Evolutionary conservation across 345 rosid genomes (phyloP), one percentile per base, ranked within the genome.

Genomic region (Hirschfeldia incana): DNA sequence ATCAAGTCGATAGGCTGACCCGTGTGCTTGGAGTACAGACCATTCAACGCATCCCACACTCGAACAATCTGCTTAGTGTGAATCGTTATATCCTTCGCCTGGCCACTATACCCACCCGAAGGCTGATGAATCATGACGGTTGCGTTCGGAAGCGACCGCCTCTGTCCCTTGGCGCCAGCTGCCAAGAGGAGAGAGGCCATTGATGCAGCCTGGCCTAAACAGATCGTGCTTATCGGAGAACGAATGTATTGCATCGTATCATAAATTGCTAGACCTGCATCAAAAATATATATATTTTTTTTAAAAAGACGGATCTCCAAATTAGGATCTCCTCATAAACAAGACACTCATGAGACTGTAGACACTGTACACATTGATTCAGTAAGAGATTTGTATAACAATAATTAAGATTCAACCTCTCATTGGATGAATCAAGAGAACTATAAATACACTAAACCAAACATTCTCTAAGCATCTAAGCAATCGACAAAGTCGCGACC

Each of bases 121-220:
- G 99, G 99, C 83, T 96, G 98, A 79, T 93, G 99, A 84, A 96
- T 89, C 99, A 96, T 96, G 67, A 93, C 66, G 0, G 98, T 96
- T 1, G 98, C 92, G 79, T 93, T 92, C 12, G 99, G 99, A 11
- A 93, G 94, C 1, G 98, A 63, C 86, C 90, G 84, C 80, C 99
- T 90, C 86, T 96, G 95, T 9, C 97, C 98, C 83, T 88, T 90
- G 39, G 95, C 75, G 16, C 98, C 99, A 0, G 99, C 92, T 61
- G 99, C 89, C 81, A 96, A 82, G 27, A 96, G 97, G n/a, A 96
- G 94, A 74, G 99, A 96, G 74, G 84, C 98, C 99, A 96, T 93
- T 5, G 99, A 96, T 13, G 99, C 99, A 78, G 99, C 99, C 80
- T 93, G 99, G 11, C 99, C 99, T 83, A 96, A 75, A 80, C 99